A percentile compares a stretch with the other conserved stretches of the same genome.
Conservation (phyloP, 257 asterid genomes). For the Solanum infundibuliforme region DNA sequence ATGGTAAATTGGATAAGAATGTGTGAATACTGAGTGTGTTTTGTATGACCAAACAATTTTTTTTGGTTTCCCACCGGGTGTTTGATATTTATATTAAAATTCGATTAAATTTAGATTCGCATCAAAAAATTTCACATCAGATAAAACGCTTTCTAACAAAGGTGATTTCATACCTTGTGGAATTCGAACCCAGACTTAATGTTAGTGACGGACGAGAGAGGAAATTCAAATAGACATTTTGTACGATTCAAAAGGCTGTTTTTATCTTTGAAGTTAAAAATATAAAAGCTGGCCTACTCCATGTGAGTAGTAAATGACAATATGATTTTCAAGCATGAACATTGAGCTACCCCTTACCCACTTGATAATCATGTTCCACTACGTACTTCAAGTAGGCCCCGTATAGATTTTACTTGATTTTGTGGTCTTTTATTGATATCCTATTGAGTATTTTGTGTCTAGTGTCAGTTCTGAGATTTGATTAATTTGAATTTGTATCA, state of each 20-base stretch:
- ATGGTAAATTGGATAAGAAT: neutral
- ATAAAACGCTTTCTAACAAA: too few species aligned
- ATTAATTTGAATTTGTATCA: neutral
- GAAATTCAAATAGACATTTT: neutral
- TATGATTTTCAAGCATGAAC: neutral
- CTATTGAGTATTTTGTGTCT: accelerated
- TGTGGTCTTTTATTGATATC: neutral
- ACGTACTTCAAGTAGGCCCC: neutral
- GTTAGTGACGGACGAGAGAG: neutral
- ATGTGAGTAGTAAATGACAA: neutral
- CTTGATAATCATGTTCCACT: neutral
- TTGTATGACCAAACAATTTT: too few species aligned
- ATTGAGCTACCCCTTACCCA: neutral
- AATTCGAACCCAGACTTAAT: neutral
- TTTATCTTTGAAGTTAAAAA: neutral
- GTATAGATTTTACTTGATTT: neutral
- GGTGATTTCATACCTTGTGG: too few species aligned
- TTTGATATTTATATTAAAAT: too few species aligned
- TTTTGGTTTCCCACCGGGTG: too few species aligned
- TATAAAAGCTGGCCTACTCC: neutral
- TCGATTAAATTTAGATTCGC: too few species aligned
- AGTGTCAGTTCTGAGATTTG: accelerated
- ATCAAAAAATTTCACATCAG: too few species aligned
- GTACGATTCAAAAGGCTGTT: neutral
- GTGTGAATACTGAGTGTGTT: too few species aligned